Base-by-base conservation (phyloP, 2,329 filamentous ascomycete genomes). In the Fusarium staphyleae region DNA sequence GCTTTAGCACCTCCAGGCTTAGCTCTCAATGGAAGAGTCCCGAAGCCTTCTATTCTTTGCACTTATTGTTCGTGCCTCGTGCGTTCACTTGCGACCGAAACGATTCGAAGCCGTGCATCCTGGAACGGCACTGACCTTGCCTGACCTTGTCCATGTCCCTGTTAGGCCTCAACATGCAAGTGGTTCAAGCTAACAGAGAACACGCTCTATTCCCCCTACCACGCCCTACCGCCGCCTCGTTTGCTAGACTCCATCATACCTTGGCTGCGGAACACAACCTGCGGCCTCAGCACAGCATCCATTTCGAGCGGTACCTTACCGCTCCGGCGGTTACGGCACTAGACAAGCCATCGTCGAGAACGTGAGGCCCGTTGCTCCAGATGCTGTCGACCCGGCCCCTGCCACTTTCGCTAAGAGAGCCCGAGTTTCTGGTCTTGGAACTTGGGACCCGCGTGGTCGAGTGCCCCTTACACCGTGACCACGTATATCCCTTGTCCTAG, bases 391-490 rank as follows among this genome's bases (percentile, higher is more conserved):
- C 53, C 58, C 43, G 55, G 59, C 53, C 63, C 63, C 53, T 66
- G 61, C 56, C 48, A 55, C 58, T 62, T 60, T 62, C 59, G 55
- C 59, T 62, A 62, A 46, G 61, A 46, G 61, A 62, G 63, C 63
- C 63, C 63, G 63, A 59, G 52, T 66, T 66, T 57, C 59, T 65
- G 63, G 63, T 59, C 59, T 44, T 62, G 58, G 54, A 54, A 47
- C 59, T 65, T 61, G 46, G 51, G 53, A 56, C 59, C 64, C 63
- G 63, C 63, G 65, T 62, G 51, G 60, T 37, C 48, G 40, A 47
- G 40, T 29, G 36, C 56, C 39, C 60, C 57, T 64, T 57, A 43
- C 50, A 55, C 59, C 52, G 60, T 40, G 39, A 40, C 28, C 52
- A 43, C 53, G 53, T 47, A 36, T 48, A 48, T 60, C 52, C 63